Conservation (phyloP, 306 rosid genomes). For the Vigna hirtella region DNA sequence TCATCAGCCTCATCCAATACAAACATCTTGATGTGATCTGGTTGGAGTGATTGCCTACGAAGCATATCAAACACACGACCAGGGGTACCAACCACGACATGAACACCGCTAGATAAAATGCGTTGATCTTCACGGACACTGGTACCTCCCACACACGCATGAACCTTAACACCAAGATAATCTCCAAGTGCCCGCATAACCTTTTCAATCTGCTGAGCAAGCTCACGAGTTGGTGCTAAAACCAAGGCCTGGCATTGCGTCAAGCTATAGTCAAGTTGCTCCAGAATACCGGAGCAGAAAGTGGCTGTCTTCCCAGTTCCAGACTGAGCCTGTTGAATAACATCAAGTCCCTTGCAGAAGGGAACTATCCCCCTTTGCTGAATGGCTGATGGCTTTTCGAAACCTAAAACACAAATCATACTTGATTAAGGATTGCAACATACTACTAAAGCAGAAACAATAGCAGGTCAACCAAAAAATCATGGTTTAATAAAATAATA, state of each 20-base stretch:
- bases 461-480: background rate
- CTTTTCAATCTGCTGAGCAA: conserved; percentile 89
- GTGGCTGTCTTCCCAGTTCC: conserved; percentile 90
- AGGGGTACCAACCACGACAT: conserved; percentile 87
- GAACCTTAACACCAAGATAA: conserved; percentile 81
- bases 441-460: background rate
- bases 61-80: conserved; percentile 89
- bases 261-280: conserved; percentile 74
- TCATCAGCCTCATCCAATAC: conserved; percentile 92
- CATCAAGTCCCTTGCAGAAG: conserved; percentile 80
- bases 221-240: conserved; percentile 82
- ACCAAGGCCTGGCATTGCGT: conserved; percentile 77
- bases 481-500: conserved; percentile 2
- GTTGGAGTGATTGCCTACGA: conserved; percentile 74
- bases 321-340: conserved; percentile 86
- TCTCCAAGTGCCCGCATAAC: conserved; percentile 90
- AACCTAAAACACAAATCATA: conserved; percentile 55
- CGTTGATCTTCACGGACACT: conserved; percentile 87
- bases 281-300: conserved; percentile 78
- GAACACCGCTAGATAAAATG: conserved; percentile 73
- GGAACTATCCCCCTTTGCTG: conserved; percentile 90
- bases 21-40: conserved; percentile 76
- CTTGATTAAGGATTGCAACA: conserved; percentile 7
- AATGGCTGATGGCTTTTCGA: conserved; percentile 84
- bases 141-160: conserved; percentile 87